Percentiles rank a stretch among this genome's conserved stretches.
These are phyloP conservation scores for Scheffersomyces lignicola DNA, from an alignment of 1,139 yeast species.

Conservation along the genomic window DNA sequence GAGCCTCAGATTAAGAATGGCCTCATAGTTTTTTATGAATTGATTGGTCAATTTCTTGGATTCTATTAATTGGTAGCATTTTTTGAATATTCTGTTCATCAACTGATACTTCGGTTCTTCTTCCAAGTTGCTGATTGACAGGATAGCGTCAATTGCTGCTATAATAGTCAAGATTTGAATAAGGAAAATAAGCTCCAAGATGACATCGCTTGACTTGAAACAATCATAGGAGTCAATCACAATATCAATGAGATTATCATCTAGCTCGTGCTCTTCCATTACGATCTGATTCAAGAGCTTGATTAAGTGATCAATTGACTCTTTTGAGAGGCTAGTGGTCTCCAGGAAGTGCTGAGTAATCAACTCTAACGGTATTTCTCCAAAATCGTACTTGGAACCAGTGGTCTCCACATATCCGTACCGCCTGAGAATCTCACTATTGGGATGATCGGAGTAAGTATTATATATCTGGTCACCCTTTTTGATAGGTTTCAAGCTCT, in stretches of 20 bases:
- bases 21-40: conserved; percentile 30
- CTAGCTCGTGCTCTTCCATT: conserved; percentile 30
- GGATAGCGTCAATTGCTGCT: conserved; percentile 30
- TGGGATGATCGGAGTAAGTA: conserved; percentile 89
- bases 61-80: conserved; percentile 48
- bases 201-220: conserved; percentile 54
- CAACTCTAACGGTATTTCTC: conserved; percentile 57
- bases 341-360: conserved; percentile 34
- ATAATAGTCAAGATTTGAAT: conserved; percentile 53
- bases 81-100: conserved; percentile 46
- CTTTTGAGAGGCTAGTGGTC: conserved; percentile 18
- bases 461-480: conserved; percentile 78
- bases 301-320: conserved; percentile 30
- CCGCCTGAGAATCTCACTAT: conserved; percentile 80
- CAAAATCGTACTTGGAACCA: conserved; percentile 80
- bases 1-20: conserved; percentile 35
- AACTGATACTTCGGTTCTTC: conserved; percentile 29
- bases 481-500: conserved; percentile 59
- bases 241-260: conserved; percentile 46
- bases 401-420: conserved; percentile 85
- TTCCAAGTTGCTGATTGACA: conserved; percentile 29
- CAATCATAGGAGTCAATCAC: conserved; percentile 62
- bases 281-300: conserved; percentile 24
- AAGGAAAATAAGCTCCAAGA: conserved; percentile 55
- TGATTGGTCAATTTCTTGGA: conserved; percentile 37